Evolutionary conservation across 2,329 filamentous ascomycete species (phyloP).

Genomic region (Stylonectria norvegica): DNA sequence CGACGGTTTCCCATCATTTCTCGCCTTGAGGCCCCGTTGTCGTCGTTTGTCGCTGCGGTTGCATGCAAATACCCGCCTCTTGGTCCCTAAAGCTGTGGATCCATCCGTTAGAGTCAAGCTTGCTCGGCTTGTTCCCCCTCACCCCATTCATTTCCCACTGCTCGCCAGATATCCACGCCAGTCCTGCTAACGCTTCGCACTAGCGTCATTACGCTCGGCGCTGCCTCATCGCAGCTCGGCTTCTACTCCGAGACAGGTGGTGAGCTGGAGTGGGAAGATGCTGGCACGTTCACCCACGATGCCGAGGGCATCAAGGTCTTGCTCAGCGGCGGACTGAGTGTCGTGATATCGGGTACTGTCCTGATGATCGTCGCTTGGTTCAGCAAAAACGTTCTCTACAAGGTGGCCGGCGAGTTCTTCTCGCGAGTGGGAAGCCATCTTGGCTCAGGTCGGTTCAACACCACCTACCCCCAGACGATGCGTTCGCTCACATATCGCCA

Average conservation of each 20-base stretch:
- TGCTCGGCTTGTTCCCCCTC: too few species aligned
- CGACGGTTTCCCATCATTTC: too few species aligned
- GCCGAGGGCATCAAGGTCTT: slow-evolving; percentile 32
- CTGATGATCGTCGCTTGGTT: slow-evolving; percentile 24
- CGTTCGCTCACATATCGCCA: background rate
- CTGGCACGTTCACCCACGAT: slow-evolving; percentile 26
- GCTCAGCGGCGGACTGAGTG: slow-evolving; percentile 28
- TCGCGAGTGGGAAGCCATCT: slow-evolving; percentile 16
- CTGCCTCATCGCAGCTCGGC: slow-evolving; percentile 31
- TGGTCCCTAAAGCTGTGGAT: too few species aligned
- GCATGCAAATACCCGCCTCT: too few species aligned
- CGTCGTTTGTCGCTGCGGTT: too few species aligned
- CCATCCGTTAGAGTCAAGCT: too few species aligned
- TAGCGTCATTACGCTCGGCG: slow-evolving; percentile 27
- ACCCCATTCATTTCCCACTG: too few species aligned
- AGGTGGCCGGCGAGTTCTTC: slow-evolving; percentile 21
- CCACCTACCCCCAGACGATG: background rate
- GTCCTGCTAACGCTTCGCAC: background rate
- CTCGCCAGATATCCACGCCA: too few species aligned
- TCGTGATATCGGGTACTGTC: slow-evolving; percentile 19
- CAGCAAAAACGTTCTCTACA: slow-evolving; percentile 22
- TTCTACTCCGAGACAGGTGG: slow-evolving; percentile 32
- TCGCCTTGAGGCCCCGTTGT: too few species aligned
- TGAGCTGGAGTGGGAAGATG: slow-evolving; percentile 33
- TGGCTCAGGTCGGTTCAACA: slow-evolving; percentile 20